Base-by-base conservation (phyloP, 371 early-diverging fungal genomes). In the Fennellomyces sp. region DNA sequence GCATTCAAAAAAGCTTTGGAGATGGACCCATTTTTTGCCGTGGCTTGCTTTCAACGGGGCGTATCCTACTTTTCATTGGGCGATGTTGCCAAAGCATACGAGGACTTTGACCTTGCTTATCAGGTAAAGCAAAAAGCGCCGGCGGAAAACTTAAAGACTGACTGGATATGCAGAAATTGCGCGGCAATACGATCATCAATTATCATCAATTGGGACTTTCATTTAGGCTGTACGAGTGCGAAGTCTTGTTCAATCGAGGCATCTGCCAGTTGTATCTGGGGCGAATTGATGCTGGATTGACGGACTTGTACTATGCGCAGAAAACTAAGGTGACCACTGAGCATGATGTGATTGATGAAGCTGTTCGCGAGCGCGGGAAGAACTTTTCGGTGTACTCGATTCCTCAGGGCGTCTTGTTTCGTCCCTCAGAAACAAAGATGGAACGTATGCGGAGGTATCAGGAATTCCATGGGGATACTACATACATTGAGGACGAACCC, bases 121-220 rank as follows among this genome's bases (percentile, higher is more conserved):
- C 65, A 82, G 58, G 85, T 80, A 76, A 61, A 61, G 12, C 15
- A 7, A n/a, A 23, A 33, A 47, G 19, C 15, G 5, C 15, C 23
- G 27, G 12, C n/a, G 19, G 35, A 52, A 52, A n/a, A 21, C 28
- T 36, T 21, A 51, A 28, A 42, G 21, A 47, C n/a, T 27, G 29
- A 33, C 29, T 39, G 33, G 12, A 17, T 36, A 25, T 19, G 39
- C 49, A 91, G 88, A 86, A 86, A 76, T 75, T 97, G 47, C 88
- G 98, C 25, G 94, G 94, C 35, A 95, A 94, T 73, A 75, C 85
- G 61, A 84, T 88, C 39, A 96, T 98, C 65, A 96, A 98, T 75
- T 98, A 98, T 73, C 88, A 88, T 53, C 98, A 98, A 70, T 82
- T 98, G 48, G 97, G 97, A 2, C 82, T 97, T 35, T 76, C 87